Evolutionary conservation across 106 monocot species (phyloP).

Genomic region (Agapanthus africanus): DNA sequence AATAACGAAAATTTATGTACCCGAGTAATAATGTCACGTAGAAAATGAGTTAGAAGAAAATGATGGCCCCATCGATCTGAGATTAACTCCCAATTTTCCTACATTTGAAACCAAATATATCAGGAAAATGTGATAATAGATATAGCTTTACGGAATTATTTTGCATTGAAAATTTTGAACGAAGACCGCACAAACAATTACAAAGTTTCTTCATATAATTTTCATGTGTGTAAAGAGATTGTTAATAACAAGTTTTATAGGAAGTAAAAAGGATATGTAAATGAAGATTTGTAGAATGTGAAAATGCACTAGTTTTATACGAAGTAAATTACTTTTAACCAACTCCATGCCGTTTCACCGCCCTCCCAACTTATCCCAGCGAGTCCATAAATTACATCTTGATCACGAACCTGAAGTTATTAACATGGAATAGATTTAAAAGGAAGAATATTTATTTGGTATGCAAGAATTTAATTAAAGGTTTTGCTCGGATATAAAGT

Average conservation of each 20-base stretch:
- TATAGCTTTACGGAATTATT: no score
- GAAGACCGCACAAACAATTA: no score
- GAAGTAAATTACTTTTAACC: not conserved
- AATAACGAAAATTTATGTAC: not conserved
- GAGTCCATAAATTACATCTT: slow-evolving; percentile 7
- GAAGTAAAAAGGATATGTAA: not conserved
- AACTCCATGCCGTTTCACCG: slow-evolving; percentile 2
- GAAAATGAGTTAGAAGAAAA: slow-evolving; percentile 11
- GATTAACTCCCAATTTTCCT: no score
- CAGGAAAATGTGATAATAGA: no score
- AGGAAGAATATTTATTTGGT: not conserved
- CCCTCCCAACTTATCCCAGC: slow-evolving; percentile 3
- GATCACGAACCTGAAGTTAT: not conserved
- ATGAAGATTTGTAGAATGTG: not conserved
- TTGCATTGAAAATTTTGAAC: no score
- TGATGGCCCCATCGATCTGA: slow-evolving; percentile 15
- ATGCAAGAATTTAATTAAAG: not conserved
- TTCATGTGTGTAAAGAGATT: not conserved
- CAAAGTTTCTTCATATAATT: not conserved
- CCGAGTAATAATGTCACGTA: slow-evolving; percentile 6
- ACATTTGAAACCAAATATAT: no score
- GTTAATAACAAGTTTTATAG: not conserved
- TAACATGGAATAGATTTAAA: not conserved
- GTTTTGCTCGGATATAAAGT: no score
- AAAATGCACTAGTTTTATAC: not conserved